These are phyloP conservation scores for Candida parachauliodes DNA, from an alignment of 805 yeast genomes.

Conservation along the genomic window DNA sequence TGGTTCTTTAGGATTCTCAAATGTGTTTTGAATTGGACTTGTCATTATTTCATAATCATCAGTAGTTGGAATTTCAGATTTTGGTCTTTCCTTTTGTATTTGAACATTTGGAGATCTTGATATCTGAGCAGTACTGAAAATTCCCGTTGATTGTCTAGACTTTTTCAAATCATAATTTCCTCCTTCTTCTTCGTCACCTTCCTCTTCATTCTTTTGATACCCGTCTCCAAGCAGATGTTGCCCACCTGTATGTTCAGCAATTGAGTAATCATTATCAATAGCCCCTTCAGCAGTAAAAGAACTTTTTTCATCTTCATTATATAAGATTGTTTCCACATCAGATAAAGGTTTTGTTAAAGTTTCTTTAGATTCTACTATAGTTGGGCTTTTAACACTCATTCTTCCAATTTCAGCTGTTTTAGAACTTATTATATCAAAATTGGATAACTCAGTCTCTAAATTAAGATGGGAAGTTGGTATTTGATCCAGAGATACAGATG, in stretches of 20 bases:
- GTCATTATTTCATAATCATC: not conserved
- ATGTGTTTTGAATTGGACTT: not conserved
- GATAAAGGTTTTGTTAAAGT: slow-evolving; percentile 16
- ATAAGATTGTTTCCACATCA: not conserved
- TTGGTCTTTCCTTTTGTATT: not conserved
- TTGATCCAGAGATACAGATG: slow-evolving; percentile 1
- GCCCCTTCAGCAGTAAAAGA: not conserved
- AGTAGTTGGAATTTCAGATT: slow-evolving; percentile 1
- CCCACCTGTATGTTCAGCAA: slow-evolving; percentile 7
- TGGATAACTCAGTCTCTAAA: slow-evolving; percentile 21
- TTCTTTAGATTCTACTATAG: slow-evolving; percentile 26
- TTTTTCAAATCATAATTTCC: slow-evolving; percentile 11
- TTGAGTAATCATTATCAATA: slow-evolving; percentile 4
- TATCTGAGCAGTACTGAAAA: slow-evolving; percentile 23
- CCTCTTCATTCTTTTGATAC: slow-evolving; percentile 1
- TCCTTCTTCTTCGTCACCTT: not conserved
- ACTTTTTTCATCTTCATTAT: slow-evolving; percentile 3
- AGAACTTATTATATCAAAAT: slow-evolving; percentile 25
- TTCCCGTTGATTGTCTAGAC: slow-evolving; percentile 27
- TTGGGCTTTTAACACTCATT: slow-evolving; percentile 21
- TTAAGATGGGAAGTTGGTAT: not conserved
- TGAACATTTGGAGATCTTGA: slow-evolving; percentile 7
- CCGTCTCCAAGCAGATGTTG: slow-evolving; percentile 3
- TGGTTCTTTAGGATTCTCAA: slow-evolving; percentile 10
- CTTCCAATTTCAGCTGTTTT: slow-evolving; percentile 28